phyloP scores from a whole-genome alignment of 768 basidiomycete species.

The Artomyces pyxidatus region DNA sequence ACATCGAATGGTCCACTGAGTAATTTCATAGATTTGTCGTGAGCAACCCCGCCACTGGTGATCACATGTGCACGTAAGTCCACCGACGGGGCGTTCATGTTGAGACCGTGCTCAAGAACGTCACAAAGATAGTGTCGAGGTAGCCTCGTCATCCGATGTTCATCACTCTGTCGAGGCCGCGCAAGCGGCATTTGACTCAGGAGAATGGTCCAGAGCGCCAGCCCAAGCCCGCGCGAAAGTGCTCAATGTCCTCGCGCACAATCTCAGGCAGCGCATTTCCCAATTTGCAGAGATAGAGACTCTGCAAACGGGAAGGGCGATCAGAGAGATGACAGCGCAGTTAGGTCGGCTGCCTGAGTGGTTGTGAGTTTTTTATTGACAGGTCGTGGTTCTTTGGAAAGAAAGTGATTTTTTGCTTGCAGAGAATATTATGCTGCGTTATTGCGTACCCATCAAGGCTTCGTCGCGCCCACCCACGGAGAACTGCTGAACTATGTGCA shows the following conservation, averaged over 20 bases:
- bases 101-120: neutral
- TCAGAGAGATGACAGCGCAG: slow-evolving; percentile 79
- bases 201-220: slow-evolving; percentile 63
- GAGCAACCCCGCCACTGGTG: slow-evolving; percentile 61
- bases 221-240: slow-evolving; percentile 53
- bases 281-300: slow-evolving; percentile 61
- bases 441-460: slow-evolving; percentile 59
- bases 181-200: slow-evolving; percentile 52
- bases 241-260: slow-evolving; percentile 54
- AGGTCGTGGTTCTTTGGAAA: neutral
- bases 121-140: slow-evolving; percentile 37
- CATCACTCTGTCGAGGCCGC: slow-evolving; percentile 43
- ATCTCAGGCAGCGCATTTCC: slow-evolving; percentile 48
- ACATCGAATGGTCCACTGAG: too few species aligned
- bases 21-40: slow-evolving; percentile 38
- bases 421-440: slow-evolving; percentile 77
- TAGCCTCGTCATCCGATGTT: slow-evolving; percentile 46
- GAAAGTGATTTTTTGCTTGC: neutral
- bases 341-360: slow-evolving; percentile 75
- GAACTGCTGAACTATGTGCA: slow-evolving; percentile 72
- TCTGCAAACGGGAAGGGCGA: slow-evolving; percentile 72
- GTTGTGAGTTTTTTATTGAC: slow-evolving; percentile 47
- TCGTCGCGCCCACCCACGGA: slow-evolving; percentile 74
- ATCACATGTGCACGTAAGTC: slow-evolving; percentile 44
- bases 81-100: neutral